Conservation (phyloP, 2,329 filamentous ascomycete genomes). For the Fusarium sp. region DNA sequence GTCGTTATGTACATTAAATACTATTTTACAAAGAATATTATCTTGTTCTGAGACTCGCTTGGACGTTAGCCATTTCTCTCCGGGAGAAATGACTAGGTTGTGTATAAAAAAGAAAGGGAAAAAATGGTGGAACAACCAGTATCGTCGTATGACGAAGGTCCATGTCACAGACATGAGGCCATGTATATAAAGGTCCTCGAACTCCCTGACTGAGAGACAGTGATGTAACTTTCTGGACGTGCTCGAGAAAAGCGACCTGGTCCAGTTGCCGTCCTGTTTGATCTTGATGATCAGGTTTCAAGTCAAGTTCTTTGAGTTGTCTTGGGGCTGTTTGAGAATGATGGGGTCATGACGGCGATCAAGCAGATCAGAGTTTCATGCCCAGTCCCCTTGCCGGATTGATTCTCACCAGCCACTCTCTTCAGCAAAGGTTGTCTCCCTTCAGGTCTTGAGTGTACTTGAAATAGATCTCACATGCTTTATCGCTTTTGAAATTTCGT, state of each 20-base stretch:
- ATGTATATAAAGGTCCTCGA: conserved; percentile 1
- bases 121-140: conserved; percentile 25
- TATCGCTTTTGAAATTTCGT: conserved; percentile 45
- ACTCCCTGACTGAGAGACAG: neutral
- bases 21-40: conserved; percentile 39
- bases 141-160: conserved; percentile 37
- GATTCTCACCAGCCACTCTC: neutral
- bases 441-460: conserved; percentile 46
- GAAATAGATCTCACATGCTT: conserved; percentile 50
- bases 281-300: conserved; percentile 2
- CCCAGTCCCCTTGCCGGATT: conserved; percentile 5
- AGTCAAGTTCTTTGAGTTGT: neutral
- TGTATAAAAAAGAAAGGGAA: neutral
- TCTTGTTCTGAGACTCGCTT: conserved; percentile 19
- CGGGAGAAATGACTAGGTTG: conserved; percentile 14
- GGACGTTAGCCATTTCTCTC: conserved; percentile 13
- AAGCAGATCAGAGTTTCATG: conserved; percentile 25
- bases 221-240: neutral
- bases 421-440: neutral
- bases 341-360: conserved; percentile 23
- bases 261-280: conserved; percentile 10
- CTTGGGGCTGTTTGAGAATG: conserved; percentile 7
- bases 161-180: conserved; percentile 33
- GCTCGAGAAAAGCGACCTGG: neutral
- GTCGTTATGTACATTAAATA: conserved; percentile 31